Percentiles rank a stretch among this genome's conserved stretches.
phyloP scores from a whole-genome alignment of 257 asterid species.

The Solanum sejunctum region DNA sequence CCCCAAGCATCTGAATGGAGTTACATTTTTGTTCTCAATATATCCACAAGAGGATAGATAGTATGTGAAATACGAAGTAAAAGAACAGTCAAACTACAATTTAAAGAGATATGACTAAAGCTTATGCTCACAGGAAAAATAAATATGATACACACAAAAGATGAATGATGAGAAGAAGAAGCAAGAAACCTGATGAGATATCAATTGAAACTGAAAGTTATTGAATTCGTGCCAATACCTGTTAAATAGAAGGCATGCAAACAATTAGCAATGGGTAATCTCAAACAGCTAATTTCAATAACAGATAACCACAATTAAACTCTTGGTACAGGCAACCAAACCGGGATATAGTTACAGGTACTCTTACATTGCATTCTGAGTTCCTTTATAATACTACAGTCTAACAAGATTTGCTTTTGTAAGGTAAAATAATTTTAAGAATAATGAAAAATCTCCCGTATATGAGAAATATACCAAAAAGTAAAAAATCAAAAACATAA shows the following conservation, averaged over 20 bases:
- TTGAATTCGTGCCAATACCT: constrained; percentile 97
- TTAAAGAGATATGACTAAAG: background rate
- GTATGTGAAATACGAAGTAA: background rate
- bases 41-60: background rate
- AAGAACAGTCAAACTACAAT: background rate
- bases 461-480: background rate
- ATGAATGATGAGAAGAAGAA: background rate
- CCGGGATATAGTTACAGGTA: background rate
- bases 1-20: background rate
- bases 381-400: background rate
- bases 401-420: background rate
- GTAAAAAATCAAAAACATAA: background rate
- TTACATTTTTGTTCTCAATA: background rate
- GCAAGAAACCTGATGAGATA: constrained; percentile 74
- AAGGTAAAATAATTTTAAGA: background rate
- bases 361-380: background rate
- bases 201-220: constrained; percentile 82
- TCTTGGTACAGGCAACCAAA: background rate
- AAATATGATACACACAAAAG: background rate
- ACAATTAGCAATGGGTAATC: background rate
- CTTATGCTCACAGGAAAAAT: background rate
- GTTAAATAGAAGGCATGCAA: constrained; percentile 7
- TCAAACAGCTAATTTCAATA: background rate
- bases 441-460: background rate
- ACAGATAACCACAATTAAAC: background rate